Evolutionary conservation across 2,329 filamentous ascomycete genomes (phyloP).

Genomic region (Stagonosporopsis vannaccii): DNA sequence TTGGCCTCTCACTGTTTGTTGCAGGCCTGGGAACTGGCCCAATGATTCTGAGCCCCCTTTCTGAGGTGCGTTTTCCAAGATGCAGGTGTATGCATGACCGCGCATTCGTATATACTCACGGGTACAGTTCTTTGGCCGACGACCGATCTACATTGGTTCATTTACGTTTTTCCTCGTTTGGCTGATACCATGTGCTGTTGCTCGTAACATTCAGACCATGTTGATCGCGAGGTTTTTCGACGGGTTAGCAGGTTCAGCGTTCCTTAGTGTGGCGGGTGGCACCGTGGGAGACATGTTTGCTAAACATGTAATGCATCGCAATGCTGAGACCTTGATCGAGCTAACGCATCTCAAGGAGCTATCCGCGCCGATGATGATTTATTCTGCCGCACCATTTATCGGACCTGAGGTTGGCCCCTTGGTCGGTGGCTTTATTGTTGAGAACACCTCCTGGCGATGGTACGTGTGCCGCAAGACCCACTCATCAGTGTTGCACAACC

Average conservation of each 20-base stretch:
- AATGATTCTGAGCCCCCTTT: constrained; percentile 64
- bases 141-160: constrained; percentile 79
- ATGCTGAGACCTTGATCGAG: constrained; percentile 1
- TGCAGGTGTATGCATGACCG: constrained; percentile 14
- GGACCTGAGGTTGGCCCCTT: constrained; percentile 65
- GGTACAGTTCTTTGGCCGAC: constrained; percentile 76
- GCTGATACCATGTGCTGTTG: constrained; percentile 81
- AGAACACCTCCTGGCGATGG: constrained; percentile 69
- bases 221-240: constrained; percentile 79
- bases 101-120: constrained; percentile 6
- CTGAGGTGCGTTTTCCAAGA: constrained; percentile 49
- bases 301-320: constrained; percentile 38
- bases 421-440: constrained; percentile 83
- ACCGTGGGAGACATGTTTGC: constrained; percentile 74
- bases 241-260: constrained; percentile 71
- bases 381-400: constrained; percentile 59
- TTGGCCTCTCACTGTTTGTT: constrained; percentile 85
- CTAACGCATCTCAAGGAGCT: constrained; percentile 59
- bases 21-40: constrained; percentile 70
- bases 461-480: constrained; percentile 32
- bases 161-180: constrained; percentile 80
- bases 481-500: constrained; percentile 11
- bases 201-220: constrained; percentile 82
- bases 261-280: constrained; percentile 76
- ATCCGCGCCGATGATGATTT: constrained; percentile 83